A percentile compares a stretch with the other conserved stretches of the same genome.
phyloP scores from a whole-genome alignment of 305 asterid species.

The Withania somnifera region DNA sequence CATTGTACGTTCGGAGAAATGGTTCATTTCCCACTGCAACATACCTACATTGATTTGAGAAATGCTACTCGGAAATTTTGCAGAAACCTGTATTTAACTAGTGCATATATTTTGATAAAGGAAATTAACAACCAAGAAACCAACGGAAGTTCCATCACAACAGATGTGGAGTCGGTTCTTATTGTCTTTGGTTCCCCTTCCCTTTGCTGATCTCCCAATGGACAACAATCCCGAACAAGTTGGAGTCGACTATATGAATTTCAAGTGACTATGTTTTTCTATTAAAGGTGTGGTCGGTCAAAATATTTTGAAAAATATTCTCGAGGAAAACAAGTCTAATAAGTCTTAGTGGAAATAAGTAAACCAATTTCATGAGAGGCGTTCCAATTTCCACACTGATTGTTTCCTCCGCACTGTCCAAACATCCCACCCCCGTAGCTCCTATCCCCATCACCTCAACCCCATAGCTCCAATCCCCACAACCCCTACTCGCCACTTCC shows the following conservation, averaged over 20 bases:
- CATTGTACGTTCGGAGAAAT: conserved; percentile 8
- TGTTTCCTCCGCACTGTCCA: not conserved
- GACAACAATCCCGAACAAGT: not conserved
- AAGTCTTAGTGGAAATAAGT: not conserved
- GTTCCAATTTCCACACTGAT: not conserved
- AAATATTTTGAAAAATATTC: accelerated
- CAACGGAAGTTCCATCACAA: not conserved
- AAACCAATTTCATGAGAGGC: not conserved
- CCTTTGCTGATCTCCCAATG: not conserved
- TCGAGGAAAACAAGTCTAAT: not conserved
- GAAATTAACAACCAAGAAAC: not conserved
- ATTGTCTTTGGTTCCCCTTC: not conserved
- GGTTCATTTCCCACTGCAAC: conserved; percentile 21
- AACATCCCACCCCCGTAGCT: not conserved
- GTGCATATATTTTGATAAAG: not conserved
- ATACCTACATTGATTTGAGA: conserved; percentile 3
- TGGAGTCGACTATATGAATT: not conserved
- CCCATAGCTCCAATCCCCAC: no score
- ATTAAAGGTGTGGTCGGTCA: not conserved
- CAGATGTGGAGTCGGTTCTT: not conserved
- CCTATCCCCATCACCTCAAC: not conserved
- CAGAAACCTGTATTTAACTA: not conserved
- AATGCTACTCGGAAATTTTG: not conserved
- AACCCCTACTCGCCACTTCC: no score
- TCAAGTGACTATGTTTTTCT: not conserved